Base-by-base conservation (phyloP, 495 filamentous ascomycete species). In the Apodospora peruviana region DNA sequence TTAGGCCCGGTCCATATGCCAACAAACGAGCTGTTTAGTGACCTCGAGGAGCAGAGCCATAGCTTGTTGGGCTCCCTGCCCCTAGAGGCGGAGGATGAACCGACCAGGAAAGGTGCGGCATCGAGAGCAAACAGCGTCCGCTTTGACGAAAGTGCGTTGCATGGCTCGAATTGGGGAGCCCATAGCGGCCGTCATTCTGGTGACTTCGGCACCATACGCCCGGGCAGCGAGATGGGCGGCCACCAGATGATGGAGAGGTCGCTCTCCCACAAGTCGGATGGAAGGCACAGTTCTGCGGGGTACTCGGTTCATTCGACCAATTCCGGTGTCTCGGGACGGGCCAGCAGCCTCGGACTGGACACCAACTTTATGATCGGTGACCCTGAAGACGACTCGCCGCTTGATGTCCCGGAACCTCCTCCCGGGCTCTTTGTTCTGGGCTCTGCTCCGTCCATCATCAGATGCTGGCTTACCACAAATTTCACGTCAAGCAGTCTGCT, bases 41-140 rank as follows among this genome's bases (percentile, higher is more conserved):
- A 84, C 12, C 88, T 96, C 48, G 90, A 96, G 62, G 88, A 88
- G 42, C 84, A 87, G 46, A 75, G 80, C 43, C 81, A 82, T 51
- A 82, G 76, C 47, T 73, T 91, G 52, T 69, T 90, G 14, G 82
- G 81, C 36, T 82, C 83, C 22, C 76, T 95, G 45, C 88, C 88
- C 14, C 71, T 97, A 7, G 67, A 65, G 46, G 74, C 84, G 4
- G 91, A 96, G 50, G 89, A 97, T 36, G 91, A 96, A 62, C 94
- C 91, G 3, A 65, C 71, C 36, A 78, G 94, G 48, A 80, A 94
- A 47, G 93, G 93, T 19, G 73, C 69, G 5, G 84, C 90, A 24
- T 98, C 94, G 23, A 78, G 93, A 53, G 93, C 93, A 18, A 97
- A 97, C 59, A 97, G 94, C 65, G 93, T 98, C 52, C 87, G 93